Percentiles rank a stretch among this genome's conserved stretches.
Evolutionary conservation across 1,139 yeast species (phyloP).

Genomic region (Zygosaccharomyces pseudobailii): DNA sequence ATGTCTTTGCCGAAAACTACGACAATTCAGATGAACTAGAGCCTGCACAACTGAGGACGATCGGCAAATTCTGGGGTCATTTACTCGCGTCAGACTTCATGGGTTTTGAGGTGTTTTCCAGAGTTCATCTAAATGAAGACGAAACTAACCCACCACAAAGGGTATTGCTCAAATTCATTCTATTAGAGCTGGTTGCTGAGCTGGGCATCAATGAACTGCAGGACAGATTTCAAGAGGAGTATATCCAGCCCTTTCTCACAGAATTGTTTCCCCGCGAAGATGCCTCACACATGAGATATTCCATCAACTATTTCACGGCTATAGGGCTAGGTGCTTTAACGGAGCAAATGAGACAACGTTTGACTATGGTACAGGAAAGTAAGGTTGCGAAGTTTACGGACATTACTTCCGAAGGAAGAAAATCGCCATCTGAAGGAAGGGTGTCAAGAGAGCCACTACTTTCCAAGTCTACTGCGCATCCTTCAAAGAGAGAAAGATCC

Average conservation of each 20-base stretch:
- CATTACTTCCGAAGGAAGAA: not conserved
- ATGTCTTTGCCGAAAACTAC: slow-evolving; percentile 55
- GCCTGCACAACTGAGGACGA: slow-evolving; percentile 66
- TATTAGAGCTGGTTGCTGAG: slow-evolving; percentile 77
- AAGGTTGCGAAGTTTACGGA: not conserved
- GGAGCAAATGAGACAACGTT: slow-evolving; percentile 66
- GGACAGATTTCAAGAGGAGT: slow-evolving; percentile 47
- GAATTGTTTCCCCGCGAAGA: slow-evolving; percentile 45
- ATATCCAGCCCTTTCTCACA: slow-evolving; percentile 43
- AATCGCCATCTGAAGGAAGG: not conserved
- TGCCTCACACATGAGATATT: slow-evolving; percentile 63
- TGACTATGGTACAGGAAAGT: slow-evolving; percentile 25
- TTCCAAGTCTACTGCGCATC: slow-evolving; percentile 1
- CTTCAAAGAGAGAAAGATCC: slow-evolving; percentile 14
- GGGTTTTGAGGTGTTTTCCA: slow-evolving; percentile 54
- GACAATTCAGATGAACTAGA: slow-evolving; percentile 60
- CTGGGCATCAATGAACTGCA: slow-evolving; percentile 54
- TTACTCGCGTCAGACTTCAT: slow-evolving; percentile 66
- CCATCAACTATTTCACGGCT: slow-evolving; percentile 90
- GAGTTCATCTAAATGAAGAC: slow-evolving; percentile 58
- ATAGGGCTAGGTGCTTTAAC: slow-evolving; percentile 84
- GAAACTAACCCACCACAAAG: slow-evolving; percentile 78
- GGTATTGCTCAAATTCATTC: slow-evolving; percentile 73
- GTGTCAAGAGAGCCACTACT: not conserved
- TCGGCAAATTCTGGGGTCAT: slow-evolving; percentile 87